Base-by-base conservation (phyloP, 116 monocot species). In the Trichopus zeylanicus region DNA sequence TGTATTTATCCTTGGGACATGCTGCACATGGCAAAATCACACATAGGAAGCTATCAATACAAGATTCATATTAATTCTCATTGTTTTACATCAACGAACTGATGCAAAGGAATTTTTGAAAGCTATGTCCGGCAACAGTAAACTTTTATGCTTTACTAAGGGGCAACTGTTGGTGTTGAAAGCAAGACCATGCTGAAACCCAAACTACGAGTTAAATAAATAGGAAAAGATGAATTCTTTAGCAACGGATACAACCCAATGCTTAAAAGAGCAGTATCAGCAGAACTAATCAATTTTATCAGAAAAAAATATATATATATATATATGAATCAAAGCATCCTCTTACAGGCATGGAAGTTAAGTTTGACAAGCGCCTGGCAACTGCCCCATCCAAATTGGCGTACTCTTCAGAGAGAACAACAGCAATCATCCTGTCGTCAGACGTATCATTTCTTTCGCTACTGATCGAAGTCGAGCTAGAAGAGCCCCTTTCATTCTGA, bases 351-450 rank as follows among this genome's bases (percentile, higher is more conserved):
- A 98, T 71, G 15, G 99, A 81, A 33, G 92, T 46, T 23, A 99
- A 66, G 66, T 53, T 86, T 26, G 99, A 56, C 55, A 99, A 71
- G 27, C 86, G 82, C 31, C 73, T 74, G 65, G 70, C 76, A 77
- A 92, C 72, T 26, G 82, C 82, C 51, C 76, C 76, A 76, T 99
- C 88, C 64, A 91, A 66, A 51, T 71, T 81, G 24, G 88, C 76
- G 66, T 88, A 99, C 59, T 99, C 99, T 72, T 99, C 92, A 8
- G 99, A 88, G 19, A 99, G 79, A 59, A 83, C 65, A 51, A 73
- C 54, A 42, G 99, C 99, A 68, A 99, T 99, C 86, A 92, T 92
- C 55, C 73, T 74, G 59, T 99, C 99, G 77, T 92, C 80, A 63
- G 76, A 64, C 26, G 70, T 83, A 34, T 91, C 78, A 32, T 55